Evolutionary conservation across 805 yeast species (phyloP).

Genomic region (Vanderwaltozyma tropicalis): DNA sequence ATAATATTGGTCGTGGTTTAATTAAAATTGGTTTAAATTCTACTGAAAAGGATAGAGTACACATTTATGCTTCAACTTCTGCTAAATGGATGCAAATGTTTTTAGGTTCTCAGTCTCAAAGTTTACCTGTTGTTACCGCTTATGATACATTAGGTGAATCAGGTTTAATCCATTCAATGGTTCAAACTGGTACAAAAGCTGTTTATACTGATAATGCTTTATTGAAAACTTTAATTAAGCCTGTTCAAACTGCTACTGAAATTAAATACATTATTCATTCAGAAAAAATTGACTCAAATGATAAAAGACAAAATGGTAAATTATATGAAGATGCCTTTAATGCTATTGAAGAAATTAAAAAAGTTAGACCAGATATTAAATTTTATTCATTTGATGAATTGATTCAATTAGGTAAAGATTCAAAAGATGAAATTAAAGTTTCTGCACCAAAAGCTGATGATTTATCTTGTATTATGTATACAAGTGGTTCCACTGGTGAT

Average conservation of each 20-base stretch:
- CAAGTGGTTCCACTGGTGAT: conserved; percentile 66
- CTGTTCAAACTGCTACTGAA: conserved; percentile 52
- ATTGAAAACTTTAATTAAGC: conserved; percentile 54
- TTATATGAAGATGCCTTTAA: conserved; percentile 45
- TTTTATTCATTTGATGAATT: conserved; percentile 59
- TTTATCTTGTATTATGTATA: conserved; percentile 56
- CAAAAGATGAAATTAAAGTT: conserved; percentile 31
- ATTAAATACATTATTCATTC: conserved; percentile 64
- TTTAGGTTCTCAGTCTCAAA: conserved; percentile 65
- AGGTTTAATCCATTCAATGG: conserved; percentile 77
- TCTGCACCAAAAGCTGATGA: conserved; percentile 40
- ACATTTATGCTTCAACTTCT: conserved; percentile 84
- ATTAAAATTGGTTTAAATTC: conserved; percentile 62
- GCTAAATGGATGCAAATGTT: conserved; percentile 85
- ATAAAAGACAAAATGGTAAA: conserved; percentile 52
- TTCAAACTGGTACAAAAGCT: conserved; percentile 68
- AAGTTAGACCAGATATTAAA: conserved; percentile 64
- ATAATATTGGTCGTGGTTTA: conserved; percentile 64
- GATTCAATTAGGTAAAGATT: conserved; percentile 45
- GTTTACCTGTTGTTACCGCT: conserved; percentile 88
- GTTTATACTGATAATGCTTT: conserved; percentile 78
- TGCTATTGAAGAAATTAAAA: conserved; percentile 49
- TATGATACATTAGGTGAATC: conserved; percentile 89
- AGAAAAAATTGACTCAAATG: conserved; percentile 48
- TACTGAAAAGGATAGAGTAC: conserved; percentile 47